A percentile compares a stretch with the other conserved stretches of the same genome.
These are phyloP conservation scores for Sherardia arvensis DNA, from an alignment of 257 asterid species.

Conservation along the genomic window DNA sequence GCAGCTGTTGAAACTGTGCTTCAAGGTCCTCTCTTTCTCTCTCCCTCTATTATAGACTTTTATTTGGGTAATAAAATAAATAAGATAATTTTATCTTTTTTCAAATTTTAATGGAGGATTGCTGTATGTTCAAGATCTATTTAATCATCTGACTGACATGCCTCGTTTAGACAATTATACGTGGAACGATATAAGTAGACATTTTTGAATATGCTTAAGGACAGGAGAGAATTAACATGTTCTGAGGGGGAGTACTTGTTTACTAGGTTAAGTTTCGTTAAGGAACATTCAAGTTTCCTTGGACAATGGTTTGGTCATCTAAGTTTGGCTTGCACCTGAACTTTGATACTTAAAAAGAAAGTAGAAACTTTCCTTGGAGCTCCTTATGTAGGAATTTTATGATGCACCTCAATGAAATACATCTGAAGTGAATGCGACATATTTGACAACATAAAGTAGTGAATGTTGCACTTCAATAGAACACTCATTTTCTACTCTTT, in stretches of 20 bases:
- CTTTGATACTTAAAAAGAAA: background rate
- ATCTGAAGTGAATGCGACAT: too few species aligned
- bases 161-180: too few species aligned
- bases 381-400: too few species aligned
- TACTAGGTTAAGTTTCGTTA: background rate
- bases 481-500: too few species aligned
- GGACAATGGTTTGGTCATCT: background rate
- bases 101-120: too few species aligned
- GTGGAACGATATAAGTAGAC: too few species aligned
- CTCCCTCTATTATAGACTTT: background rate
- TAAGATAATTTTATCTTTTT: too few species aligned
- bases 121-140: too few species aligned
- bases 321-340: background rate
- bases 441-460: too few species aligned
- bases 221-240: too few species aligned
- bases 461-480: background rate
- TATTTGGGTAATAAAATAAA: background rate
- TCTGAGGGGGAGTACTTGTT: background rate
- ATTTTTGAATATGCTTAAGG: too few species aligned
- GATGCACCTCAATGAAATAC: too few species aligned
- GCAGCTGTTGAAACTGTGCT: constrained; percentile 89
- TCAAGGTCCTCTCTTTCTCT: constrained; percentile 46
- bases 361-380: background rate
- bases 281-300: background rate
- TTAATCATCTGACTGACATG: background rate